Evolutionary conservation across 2,329 filamentous ascomycete species (phyloP).

Genomic region (Curvularia sp.): DNA sequence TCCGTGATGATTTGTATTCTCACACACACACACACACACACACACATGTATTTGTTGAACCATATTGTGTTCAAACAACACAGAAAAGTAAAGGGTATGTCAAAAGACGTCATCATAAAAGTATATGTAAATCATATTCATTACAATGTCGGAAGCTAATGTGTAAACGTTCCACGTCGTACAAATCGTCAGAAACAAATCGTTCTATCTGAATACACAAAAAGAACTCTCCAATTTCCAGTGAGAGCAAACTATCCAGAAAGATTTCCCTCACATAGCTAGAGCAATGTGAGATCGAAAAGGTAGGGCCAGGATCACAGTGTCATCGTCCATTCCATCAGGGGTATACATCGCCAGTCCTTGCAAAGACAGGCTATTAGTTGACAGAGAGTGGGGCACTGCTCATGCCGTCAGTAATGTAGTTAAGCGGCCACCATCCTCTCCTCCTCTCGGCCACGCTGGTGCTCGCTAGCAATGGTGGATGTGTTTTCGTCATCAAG

Average conservation of each 20-base stretch:
- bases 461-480: constrained; percentile 50
- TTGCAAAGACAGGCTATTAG: constrained; percentile 34
- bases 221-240: constrained; percentile 3
- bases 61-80: too few relatives aligned
- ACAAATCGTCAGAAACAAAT: constrained; percentile 19
- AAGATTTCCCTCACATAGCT: constrained; percentile 19
- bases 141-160: constrained; percentile 21
- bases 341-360: constrained; percentile 47
- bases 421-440: constrained; percentile 45
- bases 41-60: too few relatives aligned
- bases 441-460: constrained; percentile 59
- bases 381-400: constrained; percentile 31
- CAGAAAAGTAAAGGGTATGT: too few relatives aligned
- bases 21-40: too few relatives aligned
- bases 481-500: constrained; percentile 61
- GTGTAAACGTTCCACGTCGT: constrained; percentile 12
- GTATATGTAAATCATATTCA: constrained; percentile 3
- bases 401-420: constrained; percentile 28
- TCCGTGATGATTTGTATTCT: too few relatives aligned
- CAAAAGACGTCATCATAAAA: too few relatives aligned
- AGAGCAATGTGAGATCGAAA: constrained; percentile 15
- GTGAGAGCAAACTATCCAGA: constrained; percentile 7
- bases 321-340: constrained; percentile 32
- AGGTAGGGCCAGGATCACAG: constrained; percentile 13
- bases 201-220: constrained; percentile 15